phyloP scores from a whole-genome alignment of 306 rosid genomes.

The Vachellia pachyceras region DNA sequence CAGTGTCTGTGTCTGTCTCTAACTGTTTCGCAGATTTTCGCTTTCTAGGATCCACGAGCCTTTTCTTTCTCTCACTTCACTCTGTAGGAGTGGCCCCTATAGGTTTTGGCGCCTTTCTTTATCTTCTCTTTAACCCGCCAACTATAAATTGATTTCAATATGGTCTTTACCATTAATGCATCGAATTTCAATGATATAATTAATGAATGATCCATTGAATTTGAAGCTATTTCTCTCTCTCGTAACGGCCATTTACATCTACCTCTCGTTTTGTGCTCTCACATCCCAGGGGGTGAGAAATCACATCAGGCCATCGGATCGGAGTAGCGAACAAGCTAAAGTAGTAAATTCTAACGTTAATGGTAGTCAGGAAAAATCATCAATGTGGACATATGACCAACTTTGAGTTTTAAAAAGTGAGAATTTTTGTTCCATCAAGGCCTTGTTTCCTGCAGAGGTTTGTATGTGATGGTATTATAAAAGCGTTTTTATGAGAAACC shows the following conservation, averaged over 20 bases:
- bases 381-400: background rate
- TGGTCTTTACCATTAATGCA: constrained; percentile 21
- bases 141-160: background rate
- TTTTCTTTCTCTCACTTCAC: constrained; percentile 48
- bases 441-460: no score
- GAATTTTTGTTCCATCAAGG: background rate
- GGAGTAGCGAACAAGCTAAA: constrained; percentile 30
- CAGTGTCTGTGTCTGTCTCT: constrained; percentile 21
- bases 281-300: constrained; percentile 41
- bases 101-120: constrained; percentile 37
- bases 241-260: background rate
- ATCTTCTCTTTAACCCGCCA: constrained; percentile 6
- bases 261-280: constrained; percentile 1
- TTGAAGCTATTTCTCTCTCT: background rate
- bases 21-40: constrained; percentile 48
- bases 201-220: constrained; percentile 35
- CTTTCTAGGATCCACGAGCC: constrained; percentile 53
- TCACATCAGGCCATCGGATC: constrained; percentile 30
- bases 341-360: constrained; percentile 14
- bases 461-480: no score
- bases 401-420: background rate
- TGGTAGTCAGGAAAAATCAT: background rate
- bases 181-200: constrained; percentile 21
- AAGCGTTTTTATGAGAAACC: no score
- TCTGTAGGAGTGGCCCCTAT: constrained; percentile 40